phyloP scores from a whole-genome alignment of 1,284 basidiomycete species.

The Cerrena zonata region DNA sequence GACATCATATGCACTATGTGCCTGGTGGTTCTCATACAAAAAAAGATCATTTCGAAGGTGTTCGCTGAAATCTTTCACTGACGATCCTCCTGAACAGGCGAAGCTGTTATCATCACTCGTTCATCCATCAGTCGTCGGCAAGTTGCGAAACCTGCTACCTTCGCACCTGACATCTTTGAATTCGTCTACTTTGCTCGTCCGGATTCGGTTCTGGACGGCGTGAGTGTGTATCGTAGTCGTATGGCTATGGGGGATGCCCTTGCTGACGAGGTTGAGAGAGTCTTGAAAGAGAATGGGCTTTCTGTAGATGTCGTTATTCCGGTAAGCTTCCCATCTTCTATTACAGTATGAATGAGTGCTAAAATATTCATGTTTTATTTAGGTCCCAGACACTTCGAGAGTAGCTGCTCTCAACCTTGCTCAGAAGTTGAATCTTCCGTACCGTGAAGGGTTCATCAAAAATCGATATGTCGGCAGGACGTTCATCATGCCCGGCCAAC shows the following conservation, averaged over 20 bases:
- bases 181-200: slow-evolving; percentile 98
- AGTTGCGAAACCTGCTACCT: slow-evolving; percentile 64
- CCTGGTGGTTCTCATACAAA: slow-evolving; percentile 1
- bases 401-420: slow-evolving; percentile 95
- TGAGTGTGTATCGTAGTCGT: slow-evolving; percentile 93
- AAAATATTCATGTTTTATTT: slow-evolving; percentile 7
- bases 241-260: slow-evolving; percentile 99
- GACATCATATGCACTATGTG: neutral
- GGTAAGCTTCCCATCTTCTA: slow-evolving; percentile 38
- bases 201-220: slow-evolving; percentile 94
- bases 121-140: slow-evolving; percentile 67
- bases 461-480: slow-evolving; percentile 98
- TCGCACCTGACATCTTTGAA: slow-evolving; percentile 99
- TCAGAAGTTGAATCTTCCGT: slow-evolving; percentile 85
- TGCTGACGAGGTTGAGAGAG: slow-evolving; percentile 78
- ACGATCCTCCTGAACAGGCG: slow-evolving; percentile 44
- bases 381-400: slow-evolving; percentile 93
- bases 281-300: slow-evolving; percentile 66
- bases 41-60: neutral
- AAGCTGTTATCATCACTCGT: slow-evolving; percentile 93
- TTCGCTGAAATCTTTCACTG: neutral
- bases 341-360: slow-evolving; percentile 1
- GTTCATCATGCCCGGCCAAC: slow-evolving; percentile 99
- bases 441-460: slow-evolving; percentile 98
- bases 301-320: slow-evolving; percentile 94